A percentile compares a stretch with the other conserved stretches of the same genome.
Evolutionary conservation across 495 filamentous ascomycete genomes (phyloP).

Genomic region (Podospora comata): DNA sequence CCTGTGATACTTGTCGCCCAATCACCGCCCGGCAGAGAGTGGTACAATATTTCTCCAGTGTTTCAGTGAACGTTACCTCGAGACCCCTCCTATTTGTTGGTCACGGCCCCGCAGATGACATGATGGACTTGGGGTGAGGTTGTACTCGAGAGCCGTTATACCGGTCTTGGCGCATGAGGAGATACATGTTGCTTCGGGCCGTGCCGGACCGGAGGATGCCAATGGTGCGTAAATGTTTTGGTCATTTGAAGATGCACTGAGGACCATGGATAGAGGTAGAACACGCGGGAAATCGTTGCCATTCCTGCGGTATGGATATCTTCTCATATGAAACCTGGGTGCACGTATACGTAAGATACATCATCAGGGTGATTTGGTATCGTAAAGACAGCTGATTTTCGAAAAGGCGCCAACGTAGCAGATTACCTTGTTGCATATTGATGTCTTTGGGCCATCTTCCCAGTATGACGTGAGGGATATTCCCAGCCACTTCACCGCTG

Average conservation of each 20-base stretch:
- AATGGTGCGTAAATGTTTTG: background rate
- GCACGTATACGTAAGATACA: too few species aligned
- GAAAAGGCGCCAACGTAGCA: too few species aligned
- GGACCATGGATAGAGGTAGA: too few species aligned
- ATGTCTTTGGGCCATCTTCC: too few species aligned
- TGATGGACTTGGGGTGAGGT: background rate
- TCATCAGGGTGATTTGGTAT: too few species aligned
- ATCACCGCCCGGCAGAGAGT: background rate
- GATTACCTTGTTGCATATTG: too few species aligned
- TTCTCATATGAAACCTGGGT: too few species aligned
- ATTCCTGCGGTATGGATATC: too few species aligned
- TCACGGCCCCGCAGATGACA: background rate
- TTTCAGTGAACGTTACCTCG: background rate
- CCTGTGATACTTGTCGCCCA: background rate
- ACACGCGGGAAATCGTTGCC: too few species aligned
- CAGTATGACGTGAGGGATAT: too few species aligned
- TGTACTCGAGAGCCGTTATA: background rate
- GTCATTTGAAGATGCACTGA: background rate
- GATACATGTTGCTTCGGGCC: background rate
- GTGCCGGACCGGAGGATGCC: background rate
- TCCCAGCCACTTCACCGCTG: too few species aligned
- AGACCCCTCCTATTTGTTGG: background rate
- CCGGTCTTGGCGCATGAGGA: background rate
- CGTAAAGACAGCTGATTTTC: too few species aligned
- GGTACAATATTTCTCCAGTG: conserved; percentile 3